Evolutionary conservation across 148 eudicot genomes (phyloP).

Genomic region (Amaranthus cruentus): DNA sequence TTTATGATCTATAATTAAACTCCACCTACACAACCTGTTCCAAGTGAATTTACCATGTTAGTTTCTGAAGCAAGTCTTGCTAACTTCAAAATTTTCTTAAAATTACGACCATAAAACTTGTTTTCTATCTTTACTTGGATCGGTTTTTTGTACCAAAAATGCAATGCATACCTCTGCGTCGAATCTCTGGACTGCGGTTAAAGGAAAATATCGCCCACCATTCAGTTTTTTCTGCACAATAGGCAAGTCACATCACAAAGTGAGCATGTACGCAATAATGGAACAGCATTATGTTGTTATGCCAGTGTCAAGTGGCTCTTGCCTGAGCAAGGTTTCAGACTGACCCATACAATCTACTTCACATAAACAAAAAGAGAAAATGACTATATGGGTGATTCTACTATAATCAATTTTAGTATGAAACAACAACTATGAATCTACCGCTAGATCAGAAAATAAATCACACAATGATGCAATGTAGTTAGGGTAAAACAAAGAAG

Average conservation of each 20-base stretch:
- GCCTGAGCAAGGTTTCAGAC: too few relatives aligned
- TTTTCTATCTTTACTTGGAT: not conserved
- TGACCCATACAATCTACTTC: too few relatives aligned
- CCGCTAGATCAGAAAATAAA: not conserved
- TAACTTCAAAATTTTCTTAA: not conserved
- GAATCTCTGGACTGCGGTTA: slow-evolving; percentile 94
- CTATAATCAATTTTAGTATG: not conserved
- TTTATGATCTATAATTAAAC: too few relatives aligned
- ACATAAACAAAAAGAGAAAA: too few relatives aligned
- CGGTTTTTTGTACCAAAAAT: not conserved
- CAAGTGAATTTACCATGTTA: too few relatives aligned
- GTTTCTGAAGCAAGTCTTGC: not conserved
- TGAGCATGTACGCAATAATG: too few relatives aligned
- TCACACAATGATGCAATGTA: not conserved
- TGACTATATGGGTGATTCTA: too few relatives aligned
- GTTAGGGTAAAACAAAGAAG: not conserved
- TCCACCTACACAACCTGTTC: too few relatives aligned
- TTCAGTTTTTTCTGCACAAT: slow-evolving; percentile 44
- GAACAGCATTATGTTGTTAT: too few relatives aligned
- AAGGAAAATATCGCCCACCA: slow-evolving; percentile 71
- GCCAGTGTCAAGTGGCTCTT: too few relatives aligned
- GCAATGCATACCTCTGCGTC: slow-evolving; percentile 75
- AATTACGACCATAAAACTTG: not conserved
- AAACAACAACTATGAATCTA: not conserved
- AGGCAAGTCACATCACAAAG: too few relatives aligned